Evolutionary conservation across 331 rosid species (phyloP).

Genomic region (Quercus tomentella): DNA sequence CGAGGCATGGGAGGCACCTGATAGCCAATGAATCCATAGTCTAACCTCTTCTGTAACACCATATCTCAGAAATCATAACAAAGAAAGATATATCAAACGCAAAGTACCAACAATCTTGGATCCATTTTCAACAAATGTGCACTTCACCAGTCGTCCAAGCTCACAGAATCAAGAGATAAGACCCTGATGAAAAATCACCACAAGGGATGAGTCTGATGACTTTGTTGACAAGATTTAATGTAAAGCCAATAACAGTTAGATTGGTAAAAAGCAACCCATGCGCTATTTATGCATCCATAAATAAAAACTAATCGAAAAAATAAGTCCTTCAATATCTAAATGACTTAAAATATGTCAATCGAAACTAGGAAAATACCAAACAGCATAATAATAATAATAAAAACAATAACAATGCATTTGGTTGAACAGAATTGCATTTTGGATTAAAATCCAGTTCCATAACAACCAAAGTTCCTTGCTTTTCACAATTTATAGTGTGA

Average conservation of each 20-base stretch:
- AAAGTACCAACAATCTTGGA: slow-evolving; percentile 10
- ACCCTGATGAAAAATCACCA: slow-evolving; percentile 34
- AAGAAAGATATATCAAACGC: slow-evolving; percentile 24
- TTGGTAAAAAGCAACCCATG: background rate
- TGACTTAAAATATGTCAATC: background rate
- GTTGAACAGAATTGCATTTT: background rate
- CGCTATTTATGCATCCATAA: background rate
- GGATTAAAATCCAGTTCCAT: slow-evolving; percentile 3
- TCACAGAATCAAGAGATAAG: slow-evolving; percentile 13
- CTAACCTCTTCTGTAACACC: slow-evolving; percentile 79
- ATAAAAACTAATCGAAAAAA: background rate
- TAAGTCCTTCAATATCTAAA: background rate
- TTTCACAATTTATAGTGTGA: background rate
- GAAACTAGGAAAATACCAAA: background rate
- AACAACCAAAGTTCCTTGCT: background rate
- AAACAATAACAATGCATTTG: background rate
- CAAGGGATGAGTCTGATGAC: slow-evolving; percentile 10
- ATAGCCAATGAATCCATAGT: slow-evolving; percentile 72
- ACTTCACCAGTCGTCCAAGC: slow-evolving; percentile 5
- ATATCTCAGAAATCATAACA: slow-evolving; percentile 75
- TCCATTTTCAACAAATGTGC: slow-evolving; percentile 17
- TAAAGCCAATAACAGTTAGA: background rate
- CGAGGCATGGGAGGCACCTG: slow-evolving; percentile 63
- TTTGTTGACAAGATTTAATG: background rate
- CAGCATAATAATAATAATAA: background rate